phyloP scores from a whole-genome alignment of 768 basidiomycete genomes.

The Xanthoconium purpureum region DNA sequence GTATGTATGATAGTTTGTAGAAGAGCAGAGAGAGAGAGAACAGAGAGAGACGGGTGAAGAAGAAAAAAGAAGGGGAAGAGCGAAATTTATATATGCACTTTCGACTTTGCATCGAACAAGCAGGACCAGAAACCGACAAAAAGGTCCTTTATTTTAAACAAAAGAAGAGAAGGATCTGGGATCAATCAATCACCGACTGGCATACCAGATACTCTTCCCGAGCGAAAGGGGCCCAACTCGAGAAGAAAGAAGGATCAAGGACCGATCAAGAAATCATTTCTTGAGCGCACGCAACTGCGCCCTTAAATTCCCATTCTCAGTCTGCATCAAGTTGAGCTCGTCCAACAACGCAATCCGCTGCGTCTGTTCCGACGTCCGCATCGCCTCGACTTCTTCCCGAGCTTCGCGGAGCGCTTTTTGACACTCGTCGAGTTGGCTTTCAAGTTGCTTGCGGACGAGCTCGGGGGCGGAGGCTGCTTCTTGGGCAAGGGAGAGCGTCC shows the following conservation, averaged over 20 bases:
- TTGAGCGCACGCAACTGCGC: slow-evolving; percentile 67
- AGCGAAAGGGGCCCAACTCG: neutral
- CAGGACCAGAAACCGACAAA: neutral
- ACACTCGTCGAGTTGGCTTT: slow-evolving; percentile 59
- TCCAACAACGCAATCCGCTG: slow-evolving; percentile 85
- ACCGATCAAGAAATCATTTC: slow-evolving; percentile 7
- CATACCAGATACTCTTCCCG: neutral
- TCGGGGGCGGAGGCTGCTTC: slow-evolving; percentile 37
- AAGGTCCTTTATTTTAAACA: neutral
- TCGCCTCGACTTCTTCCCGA: slow-evolving; percentile 64
- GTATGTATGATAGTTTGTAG: neutral
- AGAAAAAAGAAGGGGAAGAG: neutral
- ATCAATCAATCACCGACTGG: neutral
- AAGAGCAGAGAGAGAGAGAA: neutral
- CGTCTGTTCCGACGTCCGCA: slow-evolving; percentile 69
- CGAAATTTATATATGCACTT: neutral
- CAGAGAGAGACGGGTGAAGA: neutral
- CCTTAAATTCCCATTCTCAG: slow-evolving; percentile 68
- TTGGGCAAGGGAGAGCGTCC: slow-evolving; percentile 50
- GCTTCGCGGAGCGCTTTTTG: slow-evolving; percentile 61
- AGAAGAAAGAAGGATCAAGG: neutral
- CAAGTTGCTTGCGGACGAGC: slow-evolving; percentile 59
- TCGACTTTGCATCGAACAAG: neutral
- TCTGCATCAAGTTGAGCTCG: slow-evolving; percentile 81
- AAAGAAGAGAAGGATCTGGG: neutral